Conservation (phyloP, 257 asterid species). For the Scutellaria galericulata region DNA sequence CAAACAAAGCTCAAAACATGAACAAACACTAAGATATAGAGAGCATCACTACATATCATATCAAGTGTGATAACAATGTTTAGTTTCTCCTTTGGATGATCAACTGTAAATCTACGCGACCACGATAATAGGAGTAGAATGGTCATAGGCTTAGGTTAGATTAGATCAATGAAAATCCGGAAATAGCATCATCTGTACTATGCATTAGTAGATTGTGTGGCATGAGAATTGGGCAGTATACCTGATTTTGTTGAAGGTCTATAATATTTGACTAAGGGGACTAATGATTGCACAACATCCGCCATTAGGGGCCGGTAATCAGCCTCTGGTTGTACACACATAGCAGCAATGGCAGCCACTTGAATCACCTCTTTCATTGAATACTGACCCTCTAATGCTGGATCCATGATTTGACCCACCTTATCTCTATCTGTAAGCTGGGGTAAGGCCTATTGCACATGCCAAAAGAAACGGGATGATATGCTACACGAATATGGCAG, state of each 20-base stretch:
- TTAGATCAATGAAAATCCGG: conserved; percentile 9
- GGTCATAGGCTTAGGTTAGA: not conserved
- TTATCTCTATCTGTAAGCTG: conserved; percentile 82
- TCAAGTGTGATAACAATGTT: no score
- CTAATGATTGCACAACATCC: conserved; percentile 87
- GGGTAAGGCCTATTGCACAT: conserved; percentile 65
- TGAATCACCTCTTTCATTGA: conserved; percentile 87
- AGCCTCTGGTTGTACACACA: conserved; percentile 92
- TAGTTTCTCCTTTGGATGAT: not conserved
- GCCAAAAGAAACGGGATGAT: not conserved
- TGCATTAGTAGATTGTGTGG: conserved; percentile 55
- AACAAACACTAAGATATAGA: no score
- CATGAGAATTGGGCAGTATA: conserved; percentile 45
- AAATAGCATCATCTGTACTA: not conserved
- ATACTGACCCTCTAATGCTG: conserved; percentile 76
- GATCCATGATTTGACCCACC: conserved; percentile 85
- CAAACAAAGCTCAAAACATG: no score
- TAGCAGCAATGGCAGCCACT: conserved; percentile 92
- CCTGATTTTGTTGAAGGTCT: conserved; percentile 53
- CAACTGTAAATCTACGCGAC: not conserved
- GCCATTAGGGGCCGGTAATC: conserved; percentile 94
- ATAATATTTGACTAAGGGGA: conserved; percentile 72
- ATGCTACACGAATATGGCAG: not conserved
- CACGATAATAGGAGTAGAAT: not conserved
- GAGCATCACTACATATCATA: no score